Conservation (phyloP, 371 early-diverging fungal species). For the Circinella umbellata region DNA sequence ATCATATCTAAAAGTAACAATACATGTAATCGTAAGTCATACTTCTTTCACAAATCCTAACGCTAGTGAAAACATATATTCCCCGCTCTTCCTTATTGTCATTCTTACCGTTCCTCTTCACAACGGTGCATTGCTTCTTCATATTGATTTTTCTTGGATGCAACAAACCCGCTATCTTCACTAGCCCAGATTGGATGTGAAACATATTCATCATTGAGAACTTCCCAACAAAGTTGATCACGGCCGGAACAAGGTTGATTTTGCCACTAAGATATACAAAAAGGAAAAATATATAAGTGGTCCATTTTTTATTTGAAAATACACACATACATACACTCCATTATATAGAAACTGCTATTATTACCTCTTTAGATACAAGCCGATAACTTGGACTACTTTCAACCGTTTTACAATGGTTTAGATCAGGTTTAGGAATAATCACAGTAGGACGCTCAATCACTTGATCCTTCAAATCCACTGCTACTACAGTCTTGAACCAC, state of each 20-base stretch:
- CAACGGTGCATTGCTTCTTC: conserved; percentile 97
- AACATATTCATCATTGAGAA: conserved; percentile 96
- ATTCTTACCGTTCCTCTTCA: conserved; percentile 91
- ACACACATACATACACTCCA: neutral
- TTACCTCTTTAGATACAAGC: conserved; percentile 65
- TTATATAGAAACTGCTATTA: conserved; percentile 6
- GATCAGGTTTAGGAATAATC: conserved; percentile 56
- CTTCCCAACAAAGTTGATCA: conserved; percentile 91
- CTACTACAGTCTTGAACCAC: conserved; percentile 93
- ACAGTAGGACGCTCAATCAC: conserved; percentile 40
- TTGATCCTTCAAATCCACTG: conserved; percentile 71
- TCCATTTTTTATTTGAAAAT: too few species aligned
- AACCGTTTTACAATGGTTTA: conserved; percentile 48
- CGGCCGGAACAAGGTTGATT: conserved; percentile 82
- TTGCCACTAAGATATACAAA: conserved; percentile 32
- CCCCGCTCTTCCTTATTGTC: neutral
- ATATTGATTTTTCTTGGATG: conserved; percentile 93
- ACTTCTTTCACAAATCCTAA: neutral
- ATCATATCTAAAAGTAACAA: conserved; percentile 59
- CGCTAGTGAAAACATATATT: too few species aligned
- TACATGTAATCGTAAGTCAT: neutral
- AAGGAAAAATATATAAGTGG: neutral
- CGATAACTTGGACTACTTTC: conserved; percentile 71
- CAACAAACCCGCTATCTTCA: conserved; percentile 94
- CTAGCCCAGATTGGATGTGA: conserved; percentile 96